These are phyloP conservation scores for Sarcocystis neurona DNA, from an alignment of 169 alveolate species.

Conservation along the genomic window DNA sequence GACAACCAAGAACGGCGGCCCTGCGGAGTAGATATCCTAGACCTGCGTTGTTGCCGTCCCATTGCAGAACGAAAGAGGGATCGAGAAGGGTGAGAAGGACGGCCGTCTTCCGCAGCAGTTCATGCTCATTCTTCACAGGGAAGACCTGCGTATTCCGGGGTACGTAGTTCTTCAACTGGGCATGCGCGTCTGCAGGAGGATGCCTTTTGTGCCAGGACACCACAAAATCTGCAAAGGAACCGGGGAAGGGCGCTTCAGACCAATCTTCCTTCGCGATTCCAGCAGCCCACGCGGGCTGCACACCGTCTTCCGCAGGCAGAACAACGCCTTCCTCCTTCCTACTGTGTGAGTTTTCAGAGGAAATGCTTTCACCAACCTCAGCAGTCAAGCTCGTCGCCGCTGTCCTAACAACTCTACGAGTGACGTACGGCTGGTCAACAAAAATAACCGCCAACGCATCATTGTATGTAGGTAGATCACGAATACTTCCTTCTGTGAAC, in stretches of 20 bases:
- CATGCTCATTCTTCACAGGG: conserved; percentile 42
- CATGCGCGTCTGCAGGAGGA: neutral
- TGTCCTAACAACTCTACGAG: too few relatives aligned
- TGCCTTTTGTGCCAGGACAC: neutral
- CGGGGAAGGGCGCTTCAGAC: too few relatives aligned
- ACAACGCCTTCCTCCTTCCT: too few relatives aligned
- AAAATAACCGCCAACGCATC: neutral
- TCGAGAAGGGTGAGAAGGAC: conserved; percentile 40
- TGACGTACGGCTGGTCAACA: conserved; percentile 10
- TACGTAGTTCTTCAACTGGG: neutral
- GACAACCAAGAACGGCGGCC: conserved; percentile 53
- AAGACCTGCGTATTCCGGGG: neutral
- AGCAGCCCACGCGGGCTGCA: too few relatives aligned
- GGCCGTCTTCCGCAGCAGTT: conserved; percentile 37
- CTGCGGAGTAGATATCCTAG: conserved; percentile 40
- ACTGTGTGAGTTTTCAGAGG: too few relatives aligned
- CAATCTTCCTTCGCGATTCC: too few relatives aligned
- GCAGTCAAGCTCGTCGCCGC: too few relatives aligned
- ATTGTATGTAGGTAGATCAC: too few relatives aligned
- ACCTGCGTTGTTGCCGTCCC: conserved; percentile 58
- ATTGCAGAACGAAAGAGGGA: conserved; percentile 55
- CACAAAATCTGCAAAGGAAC: neutral
- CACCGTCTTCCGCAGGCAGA: too few relatives aligned
- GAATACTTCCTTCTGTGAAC: too few relatives aligned
- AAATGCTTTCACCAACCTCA: too few relatives aligned